Evolutionary conservation across 129 eudicot species (phyloP), one percentile per base, ranked within the genome.

Genomic region (Chrysanthemum makinoi): DNA sequence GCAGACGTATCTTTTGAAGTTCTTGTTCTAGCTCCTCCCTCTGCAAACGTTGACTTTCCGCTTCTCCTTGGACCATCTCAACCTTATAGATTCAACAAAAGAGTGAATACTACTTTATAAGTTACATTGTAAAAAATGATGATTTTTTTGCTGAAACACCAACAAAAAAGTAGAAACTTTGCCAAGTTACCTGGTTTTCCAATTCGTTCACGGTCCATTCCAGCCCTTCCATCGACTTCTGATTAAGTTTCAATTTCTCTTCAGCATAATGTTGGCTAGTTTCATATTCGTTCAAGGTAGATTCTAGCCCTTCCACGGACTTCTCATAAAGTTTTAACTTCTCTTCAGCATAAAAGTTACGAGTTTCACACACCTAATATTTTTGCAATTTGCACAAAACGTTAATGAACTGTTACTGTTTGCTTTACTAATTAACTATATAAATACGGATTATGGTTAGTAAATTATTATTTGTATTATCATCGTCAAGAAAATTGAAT

Each of bases 1-100:
- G 86, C 72, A 77, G 86, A 8, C 77, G 86, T 62, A 82, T 69
- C 78, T 80, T 78, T 66, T 77, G 86, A 80, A 91, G 95, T 77
- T 91, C 89, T 52, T 81, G 17, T 81, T 91, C 91, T 53, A 89
- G 81, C 77, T 92, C 91, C 83, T 86, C 96, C 64, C 86, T 89
- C 62, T 85, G 84, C 72, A 92, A 69, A 54, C 91, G 72, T 68
- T 89, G 98, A 35, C 82, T 82, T 77, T 89, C 96, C n/a, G 89
- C 89, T 48, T 86, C 98, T 80, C 85, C 89, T 74, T 85, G 81
- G 62, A 92, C 78, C 71, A 85, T 61, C 51, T 77, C 84, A 75
- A 82, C 95, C 98, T 91, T 78, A 52, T 15, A 72, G 61, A 53
- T 77, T 55, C 43, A 30, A 77, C 72, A 64, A 63, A 68, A 4